A percentile compares a stretch with the other conserved stretches of the same genome.
These are phyloP conservation scores for Hepatocystis sp. DNA, from an alignment of 169 alveolate genomes.

Conservation along the genomic window DNA sequence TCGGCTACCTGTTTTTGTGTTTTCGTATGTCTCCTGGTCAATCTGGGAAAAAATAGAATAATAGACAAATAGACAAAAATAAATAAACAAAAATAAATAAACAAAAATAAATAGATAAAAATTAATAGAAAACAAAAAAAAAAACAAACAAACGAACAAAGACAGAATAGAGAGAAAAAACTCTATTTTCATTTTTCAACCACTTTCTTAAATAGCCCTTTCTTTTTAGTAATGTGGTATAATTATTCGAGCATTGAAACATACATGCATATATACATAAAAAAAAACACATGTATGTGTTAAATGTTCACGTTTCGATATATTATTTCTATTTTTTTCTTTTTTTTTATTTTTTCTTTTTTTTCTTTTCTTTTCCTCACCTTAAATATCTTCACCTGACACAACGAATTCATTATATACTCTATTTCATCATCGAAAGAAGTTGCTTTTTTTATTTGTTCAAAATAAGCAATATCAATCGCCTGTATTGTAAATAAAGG, in stretches of 20 bases:
- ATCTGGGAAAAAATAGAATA: slow-evolving; percentile 47
- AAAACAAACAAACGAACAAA: too few species aligned
- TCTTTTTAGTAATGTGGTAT: too few species aligned
- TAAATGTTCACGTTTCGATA: too few species aligned
- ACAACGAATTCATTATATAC: slow-evolving; percentile 47
- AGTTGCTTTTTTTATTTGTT: slow-evolving; percentile 18
- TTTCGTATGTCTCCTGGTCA: slow-evolving; percentile 57
- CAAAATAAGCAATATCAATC: slow-evolving; percentile 46
- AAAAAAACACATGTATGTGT: too few species aligned
- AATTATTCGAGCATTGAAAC: too few species aligned
- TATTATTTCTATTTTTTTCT: too few species aligned
- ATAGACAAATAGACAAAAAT: background rate
- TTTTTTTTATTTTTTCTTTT: too few species aligned
- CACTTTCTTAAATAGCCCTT: too few species aligned
- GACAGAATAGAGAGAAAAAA: too few species aligned
- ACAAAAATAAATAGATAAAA: background rate
- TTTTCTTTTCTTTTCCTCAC: slow-evolving; percentile 12
- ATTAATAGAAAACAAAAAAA: too few species aligned
- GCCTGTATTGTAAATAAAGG: slow-evolving; percentile 64
- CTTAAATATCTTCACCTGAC: slow-evolving; percentile 36
- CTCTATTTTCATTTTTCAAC: too few species aligned
- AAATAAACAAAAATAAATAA: background rate
- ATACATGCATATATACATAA: too few species aligned
- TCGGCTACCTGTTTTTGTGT: slow-evolving; percentile 19
- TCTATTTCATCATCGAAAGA: slow-evolving; percentile 25